Evolutionary conservation across 129 eudicot species (phyloP).

Genomic region (Erigeron canadensis): DNA sequence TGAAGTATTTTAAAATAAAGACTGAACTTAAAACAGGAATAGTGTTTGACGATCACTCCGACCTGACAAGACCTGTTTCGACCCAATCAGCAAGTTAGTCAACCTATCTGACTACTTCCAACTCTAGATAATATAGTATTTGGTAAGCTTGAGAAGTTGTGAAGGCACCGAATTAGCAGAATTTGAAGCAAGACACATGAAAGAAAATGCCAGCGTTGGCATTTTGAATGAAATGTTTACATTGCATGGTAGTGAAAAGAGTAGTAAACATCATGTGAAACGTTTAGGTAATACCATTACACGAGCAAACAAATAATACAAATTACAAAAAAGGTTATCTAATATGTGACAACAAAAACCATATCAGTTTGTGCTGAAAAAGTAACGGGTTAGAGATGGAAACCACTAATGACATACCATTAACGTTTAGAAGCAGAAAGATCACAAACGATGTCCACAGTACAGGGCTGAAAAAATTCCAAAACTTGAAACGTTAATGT

Average conservation of each 20-base stretch:
- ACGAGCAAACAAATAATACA: not conserved
- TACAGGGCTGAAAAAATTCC: conserved; percentile 61
- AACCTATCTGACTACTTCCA: not conserved
- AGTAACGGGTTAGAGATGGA: not conserved
- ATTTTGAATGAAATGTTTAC: conserved; percentile 1
- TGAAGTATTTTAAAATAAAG: too few relatives aligned
- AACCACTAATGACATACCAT: conserved; percentile 39
- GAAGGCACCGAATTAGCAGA: not conserved
- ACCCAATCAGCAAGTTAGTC: not conserved
- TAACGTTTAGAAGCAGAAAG: conserved; percentile 86
- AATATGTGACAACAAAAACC: not conserved
- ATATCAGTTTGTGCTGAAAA: not conserved
- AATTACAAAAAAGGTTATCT: not conserved
- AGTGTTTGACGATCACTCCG: not conserved
- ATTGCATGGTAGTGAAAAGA: not conserved
- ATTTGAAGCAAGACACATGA: not conserved
- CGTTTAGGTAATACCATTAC: not conserved
- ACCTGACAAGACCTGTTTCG: not conserved
- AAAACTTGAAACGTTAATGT: not conserved
- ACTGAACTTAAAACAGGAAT: not conserved
- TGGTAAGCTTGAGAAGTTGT: not conserved
- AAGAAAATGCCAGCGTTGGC: conserved; percentile 10
- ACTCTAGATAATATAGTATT: not conserved
- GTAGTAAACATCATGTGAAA: not conserved
- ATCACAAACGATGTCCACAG: conserved; percentile 92